Evolutionary conservation across 441 rosid species (phyloP).

Genomic region (Theobroma grandiflorum): DNA sequence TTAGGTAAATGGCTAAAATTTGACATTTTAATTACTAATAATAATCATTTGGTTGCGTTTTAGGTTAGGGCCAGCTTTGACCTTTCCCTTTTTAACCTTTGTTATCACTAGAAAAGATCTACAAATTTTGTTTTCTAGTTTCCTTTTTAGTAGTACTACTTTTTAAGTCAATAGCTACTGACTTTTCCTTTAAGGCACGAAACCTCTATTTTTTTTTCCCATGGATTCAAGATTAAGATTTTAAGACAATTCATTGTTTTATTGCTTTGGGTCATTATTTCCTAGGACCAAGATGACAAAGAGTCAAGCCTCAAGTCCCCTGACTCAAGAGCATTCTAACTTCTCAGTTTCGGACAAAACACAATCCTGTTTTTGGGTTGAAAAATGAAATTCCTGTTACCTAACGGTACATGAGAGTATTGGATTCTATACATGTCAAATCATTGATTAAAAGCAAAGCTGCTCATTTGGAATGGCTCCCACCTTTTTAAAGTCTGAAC

Average conservation of each 20-base stretch:
- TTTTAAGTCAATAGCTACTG: conserved; percentile 9
- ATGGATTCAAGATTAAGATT: neutral
- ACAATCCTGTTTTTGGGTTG: neutral
- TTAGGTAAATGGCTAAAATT: neutral
- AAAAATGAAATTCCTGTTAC: neutral
- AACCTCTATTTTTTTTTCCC: neutral
- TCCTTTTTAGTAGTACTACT: neutral
- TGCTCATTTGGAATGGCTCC: neutral
- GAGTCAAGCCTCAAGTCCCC: neutral
- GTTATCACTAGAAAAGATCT: neutral
- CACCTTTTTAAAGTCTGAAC: neutral
- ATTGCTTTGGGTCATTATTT: neutral
- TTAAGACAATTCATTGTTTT: neutral
- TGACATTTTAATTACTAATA: neutral
- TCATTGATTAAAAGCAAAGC: neutral
- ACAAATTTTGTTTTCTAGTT: conserved; percentile 9
- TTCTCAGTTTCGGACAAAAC: neutral
- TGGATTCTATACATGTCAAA: neutral
- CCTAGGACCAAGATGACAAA: neutral
- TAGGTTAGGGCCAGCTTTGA: conserved; percentile 12
- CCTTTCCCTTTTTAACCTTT: neutral
- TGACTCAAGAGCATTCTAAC: neutral
- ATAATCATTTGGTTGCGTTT: neutral
- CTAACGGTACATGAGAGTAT: neutral
- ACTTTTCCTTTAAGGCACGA: conserved; percentile 26